These are phyloP conservation scores for Vinca major DNA, from an alignment of 305 asterid genomes.

Conservation along the genomic window DNA sequence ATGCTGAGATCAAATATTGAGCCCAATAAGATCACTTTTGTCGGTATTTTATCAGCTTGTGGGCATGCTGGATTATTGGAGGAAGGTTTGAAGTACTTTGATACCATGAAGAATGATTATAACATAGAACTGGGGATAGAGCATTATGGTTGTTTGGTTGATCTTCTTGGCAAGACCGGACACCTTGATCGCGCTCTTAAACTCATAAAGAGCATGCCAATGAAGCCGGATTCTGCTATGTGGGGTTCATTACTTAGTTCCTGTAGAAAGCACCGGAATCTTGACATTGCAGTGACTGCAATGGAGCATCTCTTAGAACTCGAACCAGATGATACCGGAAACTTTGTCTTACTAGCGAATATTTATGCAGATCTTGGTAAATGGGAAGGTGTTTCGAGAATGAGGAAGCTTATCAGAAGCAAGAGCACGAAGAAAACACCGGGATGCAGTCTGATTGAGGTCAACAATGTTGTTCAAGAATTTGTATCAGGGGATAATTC, in stretches of 20 bases:
- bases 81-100: constrained; percentile 53
- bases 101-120: constrained; percentile 42
- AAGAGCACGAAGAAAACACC: constrained; percentile 65
- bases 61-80: constrained; percentile 63
- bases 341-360: constrained; percentile 59
- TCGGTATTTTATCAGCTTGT: constrained; percentile 81
- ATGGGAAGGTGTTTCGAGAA: constrained; percentile 69
- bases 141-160: constrained; percentile 81
- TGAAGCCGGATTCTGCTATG: constrained; percentile 64
- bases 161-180: constrained; percentile 71
- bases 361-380: constrained; percentile 64
- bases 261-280: constrained; percentile 53
- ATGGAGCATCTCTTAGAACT: constrained; percentile 51
- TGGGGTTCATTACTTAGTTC: constrained; percentile 84
- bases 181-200: constrained; percentile 47
- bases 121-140: constrained; percentile 50
- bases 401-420: constrained; percentile 59
- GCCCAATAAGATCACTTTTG: constrained; percentile 74
- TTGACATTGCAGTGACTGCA: constrained; percentile 59
- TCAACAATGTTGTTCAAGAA: constrained; percentile 48
- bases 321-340: constrained; percentile 69
- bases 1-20: constrained; percentile 41
- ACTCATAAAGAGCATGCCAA: constrained; percentile 46
- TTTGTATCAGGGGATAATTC: constrained; percentile 57
- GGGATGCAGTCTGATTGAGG: constrained; percentile 68